phyloP scores from a whole-genome alignment of 2,329 filamentous ascomycete species.

The Byssochlamys sp. region DNA sequence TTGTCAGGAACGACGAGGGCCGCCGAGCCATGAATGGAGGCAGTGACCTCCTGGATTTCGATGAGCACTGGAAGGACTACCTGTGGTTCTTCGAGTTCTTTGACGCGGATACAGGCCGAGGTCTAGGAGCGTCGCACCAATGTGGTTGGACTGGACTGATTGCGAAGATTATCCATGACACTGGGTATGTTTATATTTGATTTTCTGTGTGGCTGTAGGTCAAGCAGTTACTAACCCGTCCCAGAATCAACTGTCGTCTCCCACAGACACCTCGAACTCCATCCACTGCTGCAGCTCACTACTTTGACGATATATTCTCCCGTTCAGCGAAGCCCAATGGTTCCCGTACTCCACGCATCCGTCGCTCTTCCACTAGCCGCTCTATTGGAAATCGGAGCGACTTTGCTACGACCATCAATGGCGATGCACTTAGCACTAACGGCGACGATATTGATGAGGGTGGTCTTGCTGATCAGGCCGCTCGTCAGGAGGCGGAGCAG shows the following conservation, averaged over 20 bases:
- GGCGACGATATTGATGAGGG: slow-evolving; percentile 28
- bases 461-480: slow-evolving; percentile 40
- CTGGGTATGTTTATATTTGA: slow-evolving; percentile 57
- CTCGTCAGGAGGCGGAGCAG: slow-evolving; percentile 49
- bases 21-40: slow-evolving; percentile 80
- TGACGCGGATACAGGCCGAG: slow-evolving; percentile 80
- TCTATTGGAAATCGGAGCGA: slow-evolving; percentile 79
- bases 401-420: slow-evolving; percentile 46
- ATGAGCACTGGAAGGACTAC: slow-evolving; percentile 84
- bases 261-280: slow-evolving; percentile 89
- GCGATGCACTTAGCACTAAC: slow-evolving; percentile 19
- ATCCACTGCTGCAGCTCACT: slow-evolving; percentile 72
- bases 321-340: slow-evolving; percentile 40
- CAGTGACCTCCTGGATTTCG: slow-evolving; percentile 77
- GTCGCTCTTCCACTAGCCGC: slow-evolving; percentile 70
- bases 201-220: not conserved
- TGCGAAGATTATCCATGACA: slow-evolving; percentile 94
- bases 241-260: slow-evolving; percentile 73
- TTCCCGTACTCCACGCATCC: slow-evolving; percentile 47
- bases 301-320: slow-evolving; percentile 84
- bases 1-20: slow-evolving; percentile 73
- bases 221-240: slow-evolving; percentile 31
- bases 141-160: slow-evolving; percentile 94
- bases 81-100: slow-evolving; percentile 98
- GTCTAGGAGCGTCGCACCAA: slow-evolving; percentile 84